These are phyloP conservation scores for Fragaria nilgerrensis DNA, from an alignment of 306 rosid genomes.

Conservation along the genomic window DNA sequence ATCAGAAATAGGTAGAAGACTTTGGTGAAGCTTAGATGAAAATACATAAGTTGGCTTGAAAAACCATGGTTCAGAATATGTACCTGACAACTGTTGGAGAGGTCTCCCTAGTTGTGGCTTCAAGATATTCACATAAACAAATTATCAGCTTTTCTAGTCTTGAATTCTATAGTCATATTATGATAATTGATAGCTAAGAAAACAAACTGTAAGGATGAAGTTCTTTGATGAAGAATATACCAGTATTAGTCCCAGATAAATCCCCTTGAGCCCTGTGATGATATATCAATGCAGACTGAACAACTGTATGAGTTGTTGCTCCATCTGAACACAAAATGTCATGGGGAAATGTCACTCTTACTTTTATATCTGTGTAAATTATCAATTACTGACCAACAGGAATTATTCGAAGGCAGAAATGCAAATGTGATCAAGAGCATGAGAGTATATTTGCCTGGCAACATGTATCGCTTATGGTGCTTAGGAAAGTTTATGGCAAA, in stretches of 20 bases:
- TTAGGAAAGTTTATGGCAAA: slow-evolving; percentile 15
- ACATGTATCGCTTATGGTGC: slow-evolving; percentile 36
- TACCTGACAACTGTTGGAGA: slow-evolving; percentile 35
- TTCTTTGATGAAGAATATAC: slow-evolving; percentile 21
- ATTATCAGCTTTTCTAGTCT: slow-evolving; percentile 7
- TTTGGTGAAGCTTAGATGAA: neutral
- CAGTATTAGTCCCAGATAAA: slow-evolving; percentile 8
- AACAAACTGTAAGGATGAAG: neutral
- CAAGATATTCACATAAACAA: neutral
- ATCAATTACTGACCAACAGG: neutral
- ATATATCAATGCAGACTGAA: slow-evolving; percentile 14
- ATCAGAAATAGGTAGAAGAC: neutral
- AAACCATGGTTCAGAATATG: neutral
- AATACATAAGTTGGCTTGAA: neutral
- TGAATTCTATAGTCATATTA: neutral
- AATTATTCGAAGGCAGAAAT: neutral
- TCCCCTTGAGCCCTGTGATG: slow-evolving; percentile 28
- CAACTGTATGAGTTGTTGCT: slow-evolving; percentile 13
- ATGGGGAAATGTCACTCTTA: neutral
- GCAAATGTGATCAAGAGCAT: slow-evolving; percentile 1
- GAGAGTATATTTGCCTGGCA: slow-evolving; percentile 28
- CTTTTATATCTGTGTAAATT: neutral
- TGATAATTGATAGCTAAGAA: neutral
- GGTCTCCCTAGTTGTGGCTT: slow-evolving; percentile 19
- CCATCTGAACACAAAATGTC: slow-evolving; percentile 11